Percentiles rank a stretch among this genome's conserved stretches.
Conservation (phyloP, 495 filamentous ascomycete genomes). For the Aspergillus olivimuriae region DNA sequence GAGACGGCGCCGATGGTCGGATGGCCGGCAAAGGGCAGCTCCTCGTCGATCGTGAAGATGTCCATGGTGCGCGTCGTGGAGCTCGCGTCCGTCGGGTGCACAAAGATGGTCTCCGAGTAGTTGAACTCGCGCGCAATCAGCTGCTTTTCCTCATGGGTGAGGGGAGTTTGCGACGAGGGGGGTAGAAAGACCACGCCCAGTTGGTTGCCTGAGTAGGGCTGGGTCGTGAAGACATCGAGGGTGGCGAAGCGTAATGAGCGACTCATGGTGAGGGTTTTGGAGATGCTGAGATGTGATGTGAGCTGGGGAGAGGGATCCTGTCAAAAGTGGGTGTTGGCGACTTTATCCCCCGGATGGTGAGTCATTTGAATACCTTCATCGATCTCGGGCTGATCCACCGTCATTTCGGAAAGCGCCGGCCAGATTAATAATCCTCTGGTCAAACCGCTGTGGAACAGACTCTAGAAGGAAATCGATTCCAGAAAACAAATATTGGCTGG, state of each 20-base stretch:
- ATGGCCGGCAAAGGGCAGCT: slow-evolving; percentile 73
- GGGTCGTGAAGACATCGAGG: slow-evolving; percentile 15
- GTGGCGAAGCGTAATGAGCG: not conserved
- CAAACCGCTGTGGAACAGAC: too few species aligned
- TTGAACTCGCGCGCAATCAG: slow-evolving; percentile 67
- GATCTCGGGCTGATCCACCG: too few species aligned
- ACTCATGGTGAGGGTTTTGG: not conserved
- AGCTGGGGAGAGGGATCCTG: too few species aligned
- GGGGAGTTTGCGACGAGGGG: not conserved
- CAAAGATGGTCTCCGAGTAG: slow-evolving; percentile 66
- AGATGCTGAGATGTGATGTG: too few species aligned
- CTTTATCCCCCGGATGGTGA: too few species aligned
- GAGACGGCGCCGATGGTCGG: slow-evolving; percentile 66
- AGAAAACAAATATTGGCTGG: too few species aligned
- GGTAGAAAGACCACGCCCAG: slow-evolving; percentile 13
- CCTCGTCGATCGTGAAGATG: slow-evolving; percentile 59
- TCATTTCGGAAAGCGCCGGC: too few species aligned
- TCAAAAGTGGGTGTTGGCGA: too few species aligned
- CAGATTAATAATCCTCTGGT: too few species aligned
- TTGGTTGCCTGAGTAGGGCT: slow-evolving; percentile 12
- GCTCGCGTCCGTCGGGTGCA: slow-evolving; percentile 32
- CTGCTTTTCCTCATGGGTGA: slow-evolving; percentile 15
- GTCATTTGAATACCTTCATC: too few species aligned
- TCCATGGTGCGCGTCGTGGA: slow-evolving; percentile 45
- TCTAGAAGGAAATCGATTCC: too few species aligned